Evolutionary conservation across 768 basidiomycete species (phyloP).

Genomic region (Pulveroboletus sp.): DNA sequence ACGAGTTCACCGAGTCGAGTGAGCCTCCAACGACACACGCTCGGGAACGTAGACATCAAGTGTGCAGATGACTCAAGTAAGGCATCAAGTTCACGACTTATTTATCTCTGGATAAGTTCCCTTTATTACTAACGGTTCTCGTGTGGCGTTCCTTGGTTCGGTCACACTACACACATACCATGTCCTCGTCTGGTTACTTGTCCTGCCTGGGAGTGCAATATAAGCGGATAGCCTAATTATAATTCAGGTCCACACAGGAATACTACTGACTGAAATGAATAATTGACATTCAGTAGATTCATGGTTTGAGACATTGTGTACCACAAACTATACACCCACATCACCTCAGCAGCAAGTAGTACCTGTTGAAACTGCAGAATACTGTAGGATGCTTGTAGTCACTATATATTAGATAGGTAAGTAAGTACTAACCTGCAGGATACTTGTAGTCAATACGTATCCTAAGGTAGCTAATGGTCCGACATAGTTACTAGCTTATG

Average conservation of each 20-base stretch:
- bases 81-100: not conserved
- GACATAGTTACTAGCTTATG: no score
- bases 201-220: not conserved
- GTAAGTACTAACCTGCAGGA: no score
- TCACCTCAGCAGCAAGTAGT: not conserved
- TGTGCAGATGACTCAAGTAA: not conserved
- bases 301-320: not conserved
- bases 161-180: not conserved
- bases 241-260: not conserved
- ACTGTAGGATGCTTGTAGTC: no score
- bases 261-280: not conserved
- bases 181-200: not conserved
- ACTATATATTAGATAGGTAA: no score
- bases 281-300: not conserved
- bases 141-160: not conserved
- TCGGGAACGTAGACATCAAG: not conserved
- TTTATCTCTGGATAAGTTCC: not conserved
- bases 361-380: no score
- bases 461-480: no score
- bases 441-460: no score
- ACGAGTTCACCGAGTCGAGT: no score
- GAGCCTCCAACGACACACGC: not conserved
- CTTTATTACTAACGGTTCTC: no score
- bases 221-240: not conserved
- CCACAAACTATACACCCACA: not conserved